phyloP scores from a whole-genome alignment of 139 green algal genomes.

The Chlamydomonas sphaeroides region DNA sequence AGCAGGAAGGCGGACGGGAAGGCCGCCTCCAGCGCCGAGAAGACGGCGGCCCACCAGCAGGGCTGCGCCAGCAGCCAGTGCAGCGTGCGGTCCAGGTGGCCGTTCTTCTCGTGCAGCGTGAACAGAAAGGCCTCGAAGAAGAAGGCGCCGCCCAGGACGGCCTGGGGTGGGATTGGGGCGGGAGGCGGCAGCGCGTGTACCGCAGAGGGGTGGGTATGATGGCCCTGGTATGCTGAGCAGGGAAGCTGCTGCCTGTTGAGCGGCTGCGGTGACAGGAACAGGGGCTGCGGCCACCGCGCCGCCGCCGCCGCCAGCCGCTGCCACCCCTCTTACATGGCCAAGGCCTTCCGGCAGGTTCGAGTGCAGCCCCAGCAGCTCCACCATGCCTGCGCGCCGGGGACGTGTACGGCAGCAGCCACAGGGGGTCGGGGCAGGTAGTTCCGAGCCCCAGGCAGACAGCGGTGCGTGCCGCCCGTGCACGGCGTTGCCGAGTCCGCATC shows the following conservation, averaged over 20 bases:
- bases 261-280: no score
- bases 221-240: no score
- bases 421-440: no score
- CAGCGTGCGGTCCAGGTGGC: constrained; percentile 12
- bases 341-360: constrained; percentile 1
- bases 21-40: constrained; percentile 18
- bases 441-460: no score
- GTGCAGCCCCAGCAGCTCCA: constrained; percentile 6
- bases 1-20: constrained; percentile 21
- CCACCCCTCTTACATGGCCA: constrained; percentile 14
- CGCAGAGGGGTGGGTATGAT: no score
- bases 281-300: no score
- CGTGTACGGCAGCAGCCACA: no score
- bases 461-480: no score
- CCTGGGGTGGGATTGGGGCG: not conserved
- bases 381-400: constrained; percentile 7
- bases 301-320: no score
- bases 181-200: not conserved
- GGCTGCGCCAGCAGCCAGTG: constrained; percentile 31
- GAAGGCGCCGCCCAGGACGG: constrained; percentile 3
- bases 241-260: no score
- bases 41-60: constrained; percentile 9
- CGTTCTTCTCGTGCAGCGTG: constrained; percentile 40
- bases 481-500: no score
- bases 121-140: constrained; percentile 32